These are phyloP conservation scores for Eucalyptus polyanthemos DNA, from an alignment of 345 rosid species.

Conservation along the genomic window DNA sequence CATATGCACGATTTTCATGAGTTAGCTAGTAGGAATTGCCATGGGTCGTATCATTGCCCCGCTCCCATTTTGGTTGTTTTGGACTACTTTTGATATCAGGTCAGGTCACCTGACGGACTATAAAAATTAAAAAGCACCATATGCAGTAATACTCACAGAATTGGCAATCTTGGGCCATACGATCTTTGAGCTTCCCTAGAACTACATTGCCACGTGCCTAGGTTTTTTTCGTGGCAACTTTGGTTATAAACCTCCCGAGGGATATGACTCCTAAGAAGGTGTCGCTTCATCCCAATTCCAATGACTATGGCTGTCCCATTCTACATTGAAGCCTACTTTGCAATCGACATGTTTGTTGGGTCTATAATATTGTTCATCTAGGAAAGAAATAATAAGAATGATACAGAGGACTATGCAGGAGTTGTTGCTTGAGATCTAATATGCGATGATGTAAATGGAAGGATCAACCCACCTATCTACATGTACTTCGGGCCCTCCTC, in stretches of 20 bases:
- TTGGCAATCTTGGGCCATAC: constrained; percentile 70
- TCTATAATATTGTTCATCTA: constrained; percentile 58
- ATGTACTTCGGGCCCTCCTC: not conserved
- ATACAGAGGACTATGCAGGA: constrained; percentile 57
- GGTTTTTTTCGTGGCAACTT: constrained; percentile 43
- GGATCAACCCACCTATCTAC: not conserved
- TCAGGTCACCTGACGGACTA: constrained; percentile 70
- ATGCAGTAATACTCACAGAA: constrained; percentile 68
- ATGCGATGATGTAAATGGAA: constrained; percentile 3
- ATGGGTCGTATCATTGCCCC: constrained; percentile 83
- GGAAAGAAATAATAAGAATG: constrained; percentile 52
- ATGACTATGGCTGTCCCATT: constrained; percentile 84
- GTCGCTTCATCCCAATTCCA: constrained; percentile 68
- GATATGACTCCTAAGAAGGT: constrained; percentile 52
- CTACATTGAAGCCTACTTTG: constrained; percentile 82
- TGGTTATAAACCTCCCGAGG: constrained; percentile 43
- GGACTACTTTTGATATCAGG: constrained; percentile 80
- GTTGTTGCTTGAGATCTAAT: constrained; percentile 81
- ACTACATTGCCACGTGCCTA: constrained; percentile 54
- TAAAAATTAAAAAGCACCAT: constrained; percentile 84
- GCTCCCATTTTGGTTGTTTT: constrained; percentile 72
- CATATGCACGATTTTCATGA: constrained; percentile 79
- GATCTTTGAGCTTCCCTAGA: constrained; percentile 66
- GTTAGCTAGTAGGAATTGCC: constrained; percentile 72
- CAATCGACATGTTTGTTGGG: constrained; percentile 74